A percentile compares a stretch with the other conserved stretches of the same genome.
Conservation (phyloP, 345 rosid genomes). For the Corymbia maculata region DNA sequence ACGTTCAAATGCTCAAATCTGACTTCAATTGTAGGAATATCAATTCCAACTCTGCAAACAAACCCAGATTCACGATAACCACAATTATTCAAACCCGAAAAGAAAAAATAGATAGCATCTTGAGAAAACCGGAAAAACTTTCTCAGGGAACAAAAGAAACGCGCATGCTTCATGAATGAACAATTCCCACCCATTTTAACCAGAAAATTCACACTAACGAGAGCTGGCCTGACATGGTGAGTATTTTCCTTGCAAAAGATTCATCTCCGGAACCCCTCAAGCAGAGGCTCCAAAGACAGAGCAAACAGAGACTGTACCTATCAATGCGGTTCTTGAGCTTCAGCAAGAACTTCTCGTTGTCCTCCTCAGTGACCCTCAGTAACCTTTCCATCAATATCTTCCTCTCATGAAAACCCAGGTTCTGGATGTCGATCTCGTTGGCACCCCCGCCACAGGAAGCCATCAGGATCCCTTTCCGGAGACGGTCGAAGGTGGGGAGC, state of each 20-base stretch:
- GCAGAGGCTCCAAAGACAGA: neutral
- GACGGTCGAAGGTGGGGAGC: constrained; percentile 36
- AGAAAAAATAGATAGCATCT: neutral
- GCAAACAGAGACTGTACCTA: constrained; percentile 2
- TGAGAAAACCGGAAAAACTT: no score
- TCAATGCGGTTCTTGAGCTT: constrained; percentile 21
- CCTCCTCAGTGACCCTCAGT: constrained; percentile 15
- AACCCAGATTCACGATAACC: neutral
- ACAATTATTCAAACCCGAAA: neutral
- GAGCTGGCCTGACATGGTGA: neutral
- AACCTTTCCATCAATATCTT: constrained; percentile 20
- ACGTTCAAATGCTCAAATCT: constrained; percentile 37
- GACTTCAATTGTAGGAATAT: constrained; percentile 47
- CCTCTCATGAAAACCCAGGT: constrained; percentile 9
- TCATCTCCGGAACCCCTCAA: neutral
- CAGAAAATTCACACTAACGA: neutral
- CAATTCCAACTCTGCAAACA: constrained; percentile 38
- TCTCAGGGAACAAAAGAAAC: neutral
- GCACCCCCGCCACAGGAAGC: constrained; percentile 6
- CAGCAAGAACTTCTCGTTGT: constrained; percentile 20
- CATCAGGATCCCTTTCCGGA: constrained; percentile 29
- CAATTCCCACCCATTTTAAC: neutral
- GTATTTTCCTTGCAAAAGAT: neutral
- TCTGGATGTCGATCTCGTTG: constrained; percentile 3
- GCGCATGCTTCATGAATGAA: neutral